These are phyloP conservation scores for Septoria petroselini DNA, from an alignment of 2,329 filamentous ascomycete species.

Conservation along the genomic window DNA sequence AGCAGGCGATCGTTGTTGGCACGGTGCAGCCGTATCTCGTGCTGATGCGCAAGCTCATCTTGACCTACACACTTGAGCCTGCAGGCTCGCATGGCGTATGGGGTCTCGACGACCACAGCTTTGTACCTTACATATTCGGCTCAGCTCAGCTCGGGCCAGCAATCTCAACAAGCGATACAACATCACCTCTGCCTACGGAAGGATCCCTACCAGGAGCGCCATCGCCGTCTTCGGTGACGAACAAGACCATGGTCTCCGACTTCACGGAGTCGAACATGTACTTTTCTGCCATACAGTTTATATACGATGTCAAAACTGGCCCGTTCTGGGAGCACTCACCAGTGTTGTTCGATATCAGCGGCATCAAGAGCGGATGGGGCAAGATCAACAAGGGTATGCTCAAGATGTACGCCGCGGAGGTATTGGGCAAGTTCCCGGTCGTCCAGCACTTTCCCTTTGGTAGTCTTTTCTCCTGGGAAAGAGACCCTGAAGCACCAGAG, in stretches of 20 bases:
- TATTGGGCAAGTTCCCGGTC: constrained; percentile 93
- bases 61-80: constrained; percentile 89
- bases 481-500: constrained; percentile 43
- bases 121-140: constrained; percentile 90
- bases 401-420: constrained; percentile 98
- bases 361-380: constrained; percentile 84
- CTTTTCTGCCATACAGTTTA: constrained; percentile 93
- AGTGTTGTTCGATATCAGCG: constrained; percentile 89
- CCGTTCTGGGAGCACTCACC: constrained; percentile 95
- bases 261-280: constrained; percentile 62
- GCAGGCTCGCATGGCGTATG: constrained; percentile 96
- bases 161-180: constrained; percentile 56
- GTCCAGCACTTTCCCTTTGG: constrained; percentile 79
- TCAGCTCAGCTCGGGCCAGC: constrained; percentile 83
- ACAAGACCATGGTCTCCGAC: constrained; percentile 41
- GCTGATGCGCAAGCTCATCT: constrained; percentile 77
- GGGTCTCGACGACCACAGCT: constrained; percentile 97
- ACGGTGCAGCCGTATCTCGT: constrained; percentile 82
- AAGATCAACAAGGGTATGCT: constrained; percentile 98
- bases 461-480: constrained; percentile 49
- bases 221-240: constrained; percentile 63
- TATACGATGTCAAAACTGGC: constrained; percentile 92
- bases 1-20: constrained; percentile 76
- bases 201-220: constrained; percentile 69
- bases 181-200: constrained; percentile 63